Conservation (phyloP, 306 rosid species). For the Casuarina cunninghamiana region DNA sequence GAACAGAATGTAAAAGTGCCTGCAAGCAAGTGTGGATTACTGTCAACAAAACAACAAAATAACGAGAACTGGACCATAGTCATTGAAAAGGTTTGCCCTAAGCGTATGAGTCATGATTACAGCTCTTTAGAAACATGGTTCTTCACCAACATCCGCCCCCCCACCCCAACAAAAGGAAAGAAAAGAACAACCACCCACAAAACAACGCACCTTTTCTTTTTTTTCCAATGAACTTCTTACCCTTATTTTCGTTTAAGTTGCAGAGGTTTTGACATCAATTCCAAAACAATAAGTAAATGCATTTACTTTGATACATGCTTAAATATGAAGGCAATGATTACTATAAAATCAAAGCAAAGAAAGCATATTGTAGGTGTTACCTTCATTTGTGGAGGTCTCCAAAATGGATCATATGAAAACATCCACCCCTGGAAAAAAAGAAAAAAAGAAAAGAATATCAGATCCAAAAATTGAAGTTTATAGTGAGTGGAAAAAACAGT, state of each 20-base stretch:
- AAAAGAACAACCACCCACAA: no score
- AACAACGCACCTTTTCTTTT: no score
- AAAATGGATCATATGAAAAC: slow-evolving; percentile 87
- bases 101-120: neutral
- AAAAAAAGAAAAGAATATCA: slow-evolving; percentile 11
- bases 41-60: slow-evolving; percentile 22
- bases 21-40: slow-evolving; percentile 35
- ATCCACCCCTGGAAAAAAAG: slow-evolving; percentile 68
- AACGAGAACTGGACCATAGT: neutral
- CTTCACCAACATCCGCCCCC: neutral
- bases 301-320: neutral
- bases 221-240: neutral
- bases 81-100: neutral
- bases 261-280: neutral
- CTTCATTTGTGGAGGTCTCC: slow-evolving; percentile 99
- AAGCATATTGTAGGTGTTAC: slow-evolving; percentile 29
- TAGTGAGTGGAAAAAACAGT: neutral
- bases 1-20: slow-evolving; percentile 91
- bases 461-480: slow-evolving; percentile 2
- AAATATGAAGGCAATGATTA: slow-evolving; percentile 2
- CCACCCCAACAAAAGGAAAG: no score
- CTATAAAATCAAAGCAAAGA: slow-evolving; percentile 12
- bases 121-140: neutral
- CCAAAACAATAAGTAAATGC: neutral
- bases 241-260: neutral